phyloP scores from a whole-genome alignment of 1,284 basidiomycete species.

The Moesziomyces sp. region DNA sequence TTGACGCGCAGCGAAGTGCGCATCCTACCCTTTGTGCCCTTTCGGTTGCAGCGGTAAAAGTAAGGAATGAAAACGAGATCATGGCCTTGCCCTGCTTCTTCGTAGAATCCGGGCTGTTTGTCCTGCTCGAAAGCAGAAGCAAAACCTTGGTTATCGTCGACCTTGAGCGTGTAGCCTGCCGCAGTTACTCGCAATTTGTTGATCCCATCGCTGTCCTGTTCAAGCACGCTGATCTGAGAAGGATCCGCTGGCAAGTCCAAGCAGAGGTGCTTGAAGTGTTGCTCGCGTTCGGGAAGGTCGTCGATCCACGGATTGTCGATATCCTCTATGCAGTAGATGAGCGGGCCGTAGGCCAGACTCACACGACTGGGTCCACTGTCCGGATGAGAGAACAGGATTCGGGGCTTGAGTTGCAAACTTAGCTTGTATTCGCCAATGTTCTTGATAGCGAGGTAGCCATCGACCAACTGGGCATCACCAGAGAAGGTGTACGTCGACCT shows the following conservation, averaged over 20 bases:
- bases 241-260: background rate
- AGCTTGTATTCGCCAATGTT: slow-evolving; percentile 10
- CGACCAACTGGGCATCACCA: background rate
- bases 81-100: slow-evolving; percentile 9
- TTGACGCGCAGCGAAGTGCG: slow-evolving; percentile 19
- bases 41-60: slow-evolving; percentile 23
- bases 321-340: slow-evolving; percentile 39
- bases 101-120: slow-evolving; percentile 10
- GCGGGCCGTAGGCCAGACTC: slow-evolving; percentile 16
- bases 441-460: slow-evolving; percentile 12
- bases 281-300: slow-evolving; percentile 21
- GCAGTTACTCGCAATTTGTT: slow-evolving; percentile 4
- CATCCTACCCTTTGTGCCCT: slow-evolving; percentile 17
- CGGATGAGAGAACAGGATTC: slow-evolving; percentile 22
- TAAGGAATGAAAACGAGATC: slow-evolving; percentile 24
- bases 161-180: slow-evolving; percentile 18
- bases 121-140: slow-evolving; percentile 24
- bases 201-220: slow-evolving; percentile 2
- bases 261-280: slow-evolving; percentile 35
- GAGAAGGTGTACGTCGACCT: slow-evolving; percentile 12
- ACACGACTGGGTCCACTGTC: slow-evolving; percentile 13
- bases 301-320: slow-evolving; percentile 28
- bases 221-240: background rate
- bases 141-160: slow-evolving; percentile 2
- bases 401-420: slow-evolving; percentile 8